Evolutionary conservation across 495 filamentous ascomycete species (phyloP).

Genomic region (Xylaria venustula): DNA sequence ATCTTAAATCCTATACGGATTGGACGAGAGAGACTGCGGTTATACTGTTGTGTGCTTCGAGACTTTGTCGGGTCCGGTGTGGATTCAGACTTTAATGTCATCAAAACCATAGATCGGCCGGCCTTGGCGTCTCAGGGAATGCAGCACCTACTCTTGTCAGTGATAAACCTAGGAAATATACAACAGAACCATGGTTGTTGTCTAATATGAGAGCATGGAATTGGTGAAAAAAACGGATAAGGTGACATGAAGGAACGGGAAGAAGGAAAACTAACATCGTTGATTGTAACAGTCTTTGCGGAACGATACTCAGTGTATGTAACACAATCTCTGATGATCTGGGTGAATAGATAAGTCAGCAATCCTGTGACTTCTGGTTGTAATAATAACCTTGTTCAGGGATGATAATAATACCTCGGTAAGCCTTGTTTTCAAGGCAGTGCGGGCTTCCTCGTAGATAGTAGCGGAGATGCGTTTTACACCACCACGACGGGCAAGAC

Average conservation of each 20-base stretch:
- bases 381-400: not conserved
- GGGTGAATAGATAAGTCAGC: not conserved
- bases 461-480: slow-evolving; percentile 66
- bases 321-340: slow-evolving; percentile 56
- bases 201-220: not conserved
- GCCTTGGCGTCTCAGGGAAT: slow-evolving; percentile 51
- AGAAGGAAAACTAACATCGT: slow-evolving; percentile 53
- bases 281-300: slow-evolving; percentile 60
- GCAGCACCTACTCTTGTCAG: slow-evolving; percentile 54
- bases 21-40: too few relatives aligned
- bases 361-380: not conserved
- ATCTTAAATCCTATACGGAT: too few relatives aligned
- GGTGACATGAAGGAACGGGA: not conserved
- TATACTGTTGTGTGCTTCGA: too few relatives aligned
- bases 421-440: slow-evolving; percentile 51
- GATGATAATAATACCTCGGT: slow-evolving; percentile 48
- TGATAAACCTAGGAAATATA: not conserved
- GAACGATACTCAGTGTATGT: slow-evolving; percentile 50
- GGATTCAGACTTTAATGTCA: slow-evolving; percentile 1
- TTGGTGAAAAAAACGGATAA: not conserved
- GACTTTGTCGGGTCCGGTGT: too few relatives aligned
- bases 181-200: not conserved
- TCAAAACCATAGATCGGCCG: slow-evolving; percentile 54
- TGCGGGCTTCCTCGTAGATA: slow-evolving; percentile 72
- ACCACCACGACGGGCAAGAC: slow-evolving; percentile 75